Conservation (phyloP, 345 rosid species). For the Alliaria petiolata region DNA sequence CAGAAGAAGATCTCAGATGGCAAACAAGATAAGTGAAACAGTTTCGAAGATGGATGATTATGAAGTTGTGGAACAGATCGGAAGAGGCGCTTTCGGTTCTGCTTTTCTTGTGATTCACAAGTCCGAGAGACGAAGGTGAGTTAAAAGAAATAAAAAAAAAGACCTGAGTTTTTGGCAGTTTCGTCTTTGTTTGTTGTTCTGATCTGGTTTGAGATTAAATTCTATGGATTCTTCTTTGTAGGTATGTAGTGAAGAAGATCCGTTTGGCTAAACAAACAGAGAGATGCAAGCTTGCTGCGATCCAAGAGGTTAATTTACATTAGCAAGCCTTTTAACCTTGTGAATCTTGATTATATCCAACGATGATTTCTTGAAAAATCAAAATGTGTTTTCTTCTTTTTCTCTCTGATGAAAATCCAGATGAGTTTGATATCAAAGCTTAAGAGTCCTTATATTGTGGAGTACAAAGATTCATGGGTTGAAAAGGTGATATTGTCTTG, state of each 20-base stretch:
- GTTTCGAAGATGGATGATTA: conserved; percentile 76
- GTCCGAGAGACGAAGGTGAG: conserved; percentile 70
- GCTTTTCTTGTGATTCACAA: conserved; percentile 96
- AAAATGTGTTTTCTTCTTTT: background rate
- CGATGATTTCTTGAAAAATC: background rate
- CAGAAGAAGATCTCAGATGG: conserved; percentile 22
- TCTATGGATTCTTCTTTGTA: conserved; percentile 21
- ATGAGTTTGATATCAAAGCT: conserved; percentile 85
- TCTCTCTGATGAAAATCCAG: conserved; percentile 37
- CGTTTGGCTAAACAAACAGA: conserved; percentile 96
- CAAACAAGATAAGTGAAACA: conserved; percentile 24
- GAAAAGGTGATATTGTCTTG: conserved; percentile 59
- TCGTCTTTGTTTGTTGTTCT: background rate
- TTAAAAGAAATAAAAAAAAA: background rate
- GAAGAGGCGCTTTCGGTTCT: conserved; percentile 91
- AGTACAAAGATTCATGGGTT: conserved; percentile 93
- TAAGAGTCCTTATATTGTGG: conserved; percentile 84
- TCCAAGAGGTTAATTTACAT: conserved; percentile 75
- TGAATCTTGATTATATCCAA: conserved; percentile 15
- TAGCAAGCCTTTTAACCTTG: background rate
- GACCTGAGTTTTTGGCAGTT: background rate
- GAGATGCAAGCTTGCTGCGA: conserved; percentile 88
- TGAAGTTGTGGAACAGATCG: conserved; percentile 91
- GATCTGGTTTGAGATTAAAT: conserved; percentile 1
- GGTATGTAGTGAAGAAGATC: conserved; percentile 96